Percentiles rank a stretch among this genome's conserved stretches.
Conservation (phyloP, 768 basidiomycete genomes). For the Myochromella boudieri region DNA sequence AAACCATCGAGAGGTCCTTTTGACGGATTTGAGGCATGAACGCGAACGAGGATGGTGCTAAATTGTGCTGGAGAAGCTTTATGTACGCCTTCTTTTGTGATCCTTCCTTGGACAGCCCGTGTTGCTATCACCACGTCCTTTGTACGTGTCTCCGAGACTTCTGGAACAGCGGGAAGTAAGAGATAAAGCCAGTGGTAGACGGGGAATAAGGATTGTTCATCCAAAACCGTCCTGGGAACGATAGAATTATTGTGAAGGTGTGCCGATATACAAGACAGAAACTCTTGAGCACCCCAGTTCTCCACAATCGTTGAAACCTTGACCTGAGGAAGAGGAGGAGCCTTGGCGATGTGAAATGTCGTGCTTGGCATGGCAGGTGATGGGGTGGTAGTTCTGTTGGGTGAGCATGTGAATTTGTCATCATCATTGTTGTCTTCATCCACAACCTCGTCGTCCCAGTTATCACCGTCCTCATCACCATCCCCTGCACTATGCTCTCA, state of each 20-base stretch:
- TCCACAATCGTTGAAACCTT: constrained; percentile 6
- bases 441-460: not conserved
- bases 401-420: too few relatives aligned
- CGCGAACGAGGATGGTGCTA: constrained; percentile 22
- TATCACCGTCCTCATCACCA: not conserved
- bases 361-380: not conserved
- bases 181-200: constrained; percentile 21
- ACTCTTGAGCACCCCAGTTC: constrained; percentile 13
- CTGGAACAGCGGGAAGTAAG: constrained; percentile 15
- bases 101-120: not conserved
- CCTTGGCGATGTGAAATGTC: not conserved
- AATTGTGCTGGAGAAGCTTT: constrained; percentile 15
- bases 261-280: constrained; percentile 12
- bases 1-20: constrained; percentile 18
- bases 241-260: constrained; percentile 9
- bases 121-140: constrained; percentile 18
- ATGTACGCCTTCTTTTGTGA: constrained; percentile 16
- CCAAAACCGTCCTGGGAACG: not conserved
- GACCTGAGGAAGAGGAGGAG: constrained; percentile 7
- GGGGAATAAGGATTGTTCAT: constrained; percentile 12
- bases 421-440: too few relatives aligned
- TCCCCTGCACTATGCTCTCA: not conserved
- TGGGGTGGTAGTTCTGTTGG: too few relatives aligned
- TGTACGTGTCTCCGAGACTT: constrained; percentile 4
- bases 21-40: not conserved